Evolutionary conservation across 1,139 yeast species (phyloP).

Genomic region (Candida mesenterica): DNA sequence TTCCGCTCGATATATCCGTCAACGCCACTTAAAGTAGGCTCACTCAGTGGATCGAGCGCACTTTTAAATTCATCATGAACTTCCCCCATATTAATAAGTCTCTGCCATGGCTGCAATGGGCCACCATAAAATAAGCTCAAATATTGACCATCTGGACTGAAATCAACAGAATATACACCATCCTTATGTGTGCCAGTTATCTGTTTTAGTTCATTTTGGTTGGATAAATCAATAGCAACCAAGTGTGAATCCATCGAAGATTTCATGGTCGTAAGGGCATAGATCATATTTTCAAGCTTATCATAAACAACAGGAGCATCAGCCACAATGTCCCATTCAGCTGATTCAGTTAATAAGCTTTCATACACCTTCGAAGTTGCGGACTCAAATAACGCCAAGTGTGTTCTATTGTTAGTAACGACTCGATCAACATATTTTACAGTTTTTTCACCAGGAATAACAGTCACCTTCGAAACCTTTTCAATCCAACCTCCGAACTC

Average conservation of each 20-base stretch:
- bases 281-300: conserved; percentile 49
- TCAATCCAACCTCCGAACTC: conserved; percentile 61
- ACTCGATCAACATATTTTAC: conserved; percentile 77
- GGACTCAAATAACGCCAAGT: conserved; percentile 64
- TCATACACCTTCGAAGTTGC: conserved; percentile 44
- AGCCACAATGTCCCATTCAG: conserved; percentile 67
- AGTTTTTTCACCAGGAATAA: conserved; percentile 51
- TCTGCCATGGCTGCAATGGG: conserved; percentile 67
- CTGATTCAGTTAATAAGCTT: conserved; percentile 49
- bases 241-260: conserved; percentile 56
- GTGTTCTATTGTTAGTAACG: conserved; percentile 62
- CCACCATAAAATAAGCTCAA: conserved; percentile 57
- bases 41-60: conserved; percentile 2
- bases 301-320: conserved; percentile 59
- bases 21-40: conserved; percentile 4
- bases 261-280: conserved; percentile 60
- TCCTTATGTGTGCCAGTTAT: conserved; percentile 25
- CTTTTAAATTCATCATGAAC: conserved; percentile 22
- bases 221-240: conserved; percentile 24
- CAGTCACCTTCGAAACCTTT: conserved; percentile 33
- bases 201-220: conserved; percentile 9
- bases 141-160: conserved; percentile 58
- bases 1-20: conserved; percentile 25
- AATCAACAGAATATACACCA: conserved; percentile 34
- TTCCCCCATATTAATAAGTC: conserved; percentile 45